phyloP scores from a whole-genome alignment of 352 stramenopile species.

The Hyaloperonospora brassicae region DNA sequence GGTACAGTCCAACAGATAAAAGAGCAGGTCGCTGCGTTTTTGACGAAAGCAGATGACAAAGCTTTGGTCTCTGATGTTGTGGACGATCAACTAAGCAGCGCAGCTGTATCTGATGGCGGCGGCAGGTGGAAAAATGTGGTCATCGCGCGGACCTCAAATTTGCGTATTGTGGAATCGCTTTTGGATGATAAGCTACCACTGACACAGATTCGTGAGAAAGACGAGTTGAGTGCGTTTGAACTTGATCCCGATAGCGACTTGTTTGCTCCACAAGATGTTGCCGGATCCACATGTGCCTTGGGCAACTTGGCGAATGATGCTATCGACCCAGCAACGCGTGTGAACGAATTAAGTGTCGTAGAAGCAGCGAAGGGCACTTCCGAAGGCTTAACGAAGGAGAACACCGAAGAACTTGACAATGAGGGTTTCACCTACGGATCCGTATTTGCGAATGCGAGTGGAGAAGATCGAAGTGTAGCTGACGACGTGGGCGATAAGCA shows the following conservation, averaged over 20 bases:
- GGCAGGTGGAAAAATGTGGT: conserved; percentile 32
- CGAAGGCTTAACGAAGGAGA: not conserved
- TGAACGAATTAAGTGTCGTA: not conserved
- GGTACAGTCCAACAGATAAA: conserved; percentile 61
- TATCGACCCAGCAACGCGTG: conserved; percentile 2
- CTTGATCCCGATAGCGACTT: conserved; percentile 36
- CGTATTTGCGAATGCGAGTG: not conserved
- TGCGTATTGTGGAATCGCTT: conserved; percentile 59
- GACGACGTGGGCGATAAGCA: conserved; percentile 10
- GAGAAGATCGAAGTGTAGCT: not conserved
- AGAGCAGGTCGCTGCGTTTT: conserved; percentile 40
- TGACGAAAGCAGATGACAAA: conserved; percentile 23
- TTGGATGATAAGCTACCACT: conserved; percentile 54
- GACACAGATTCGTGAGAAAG: conserved; percentile 69
- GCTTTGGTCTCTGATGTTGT: not conserved
- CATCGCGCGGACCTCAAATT: conserved; percentile 46
- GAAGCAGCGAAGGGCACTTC: not conserved
- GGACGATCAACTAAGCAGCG: conserved; percentile 1
- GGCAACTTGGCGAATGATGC: not conserved
- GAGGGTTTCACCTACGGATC: not conserved
- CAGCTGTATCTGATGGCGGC: conserved; percentile 1
- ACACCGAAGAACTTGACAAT: conserved; percentile 2
- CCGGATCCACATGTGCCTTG: not conserved
- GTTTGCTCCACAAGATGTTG: conserved; percentile 8
- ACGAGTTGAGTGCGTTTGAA: conserved; percentile 67